phyloP scores from a whole-genome alignment of 1,284 basidiomycete species.

The Melampsora larici-populina region DNA sequence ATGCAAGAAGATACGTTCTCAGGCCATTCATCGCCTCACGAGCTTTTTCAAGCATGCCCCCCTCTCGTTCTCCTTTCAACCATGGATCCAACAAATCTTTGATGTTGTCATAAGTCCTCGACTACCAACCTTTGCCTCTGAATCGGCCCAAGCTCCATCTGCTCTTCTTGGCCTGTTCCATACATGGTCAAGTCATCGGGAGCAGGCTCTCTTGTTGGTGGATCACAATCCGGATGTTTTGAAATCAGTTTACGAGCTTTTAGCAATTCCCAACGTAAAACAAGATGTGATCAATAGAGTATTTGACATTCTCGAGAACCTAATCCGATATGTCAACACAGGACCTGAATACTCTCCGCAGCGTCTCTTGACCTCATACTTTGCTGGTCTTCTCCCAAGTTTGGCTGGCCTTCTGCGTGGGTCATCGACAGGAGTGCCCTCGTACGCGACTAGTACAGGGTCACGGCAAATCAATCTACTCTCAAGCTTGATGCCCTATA shows the following conservation, averaged over 20 bases:
- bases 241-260: conserved; percentile 73
- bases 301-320: conserved; percentile 78
- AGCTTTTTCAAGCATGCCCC: conserved; percentile 72
- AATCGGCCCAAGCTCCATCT: conserved; percentile 90
- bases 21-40: conserved; percentile 69
- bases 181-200: conserved; percentile 66
- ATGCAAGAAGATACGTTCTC: conserved; percentile 34
- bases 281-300: conserved; percentile 73
- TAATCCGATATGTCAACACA: conserved; percentile 62
- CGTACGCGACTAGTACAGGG: conserved; percentile 64
- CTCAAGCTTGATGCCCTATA: conserved; percentile 72
- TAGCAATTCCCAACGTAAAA: conserved; percentile 81
- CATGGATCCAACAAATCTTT: conserved; percentile 70
- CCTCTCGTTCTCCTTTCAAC: conserved; percentile 66
- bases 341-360: conserved; percentile 55
- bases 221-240: conserved; percentile 68
- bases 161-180: conserved; percentile 82
- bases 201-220: conserved; percentile 66
- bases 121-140: conserved; percentile 68
- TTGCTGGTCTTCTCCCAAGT: conserved; percentile 71
- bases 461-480: conserved; percentile 74
- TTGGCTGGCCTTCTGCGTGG: conserved; percentile 58
- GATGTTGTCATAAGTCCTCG: conserved; percentile 75
- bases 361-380: conserved; percentile 68
- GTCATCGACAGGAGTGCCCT: conserved; percentile 44